phyloP scores from a whole-genome alignment of 2,329 filamentous ascomycete genomes.

The Pseudogymnoascus sp. region DNA sequence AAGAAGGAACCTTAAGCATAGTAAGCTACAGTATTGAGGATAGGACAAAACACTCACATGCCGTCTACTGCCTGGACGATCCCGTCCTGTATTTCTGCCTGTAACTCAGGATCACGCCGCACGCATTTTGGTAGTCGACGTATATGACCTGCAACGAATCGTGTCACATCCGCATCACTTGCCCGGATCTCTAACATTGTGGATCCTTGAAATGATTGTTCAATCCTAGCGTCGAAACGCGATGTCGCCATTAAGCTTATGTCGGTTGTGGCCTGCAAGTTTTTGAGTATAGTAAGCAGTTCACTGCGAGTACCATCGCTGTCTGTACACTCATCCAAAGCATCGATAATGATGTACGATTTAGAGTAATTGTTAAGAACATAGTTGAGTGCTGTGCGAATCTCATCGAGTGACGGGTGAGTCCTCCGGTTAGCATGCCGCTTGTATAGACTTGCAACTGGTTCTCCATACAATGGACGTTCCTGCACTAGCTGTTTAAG shows the following conservation, averaged over 20 bases:
- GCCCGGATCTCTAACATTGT: neutral
- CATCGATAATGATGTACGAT: conserved; percentile 18
- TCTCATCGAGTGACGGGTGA: conserved; percentile 10
- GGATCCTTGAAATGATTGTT: conserved; percentile 44
- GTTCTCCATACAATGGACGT: neutral
- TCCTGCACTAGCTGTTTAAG: conserved; percentile 24
- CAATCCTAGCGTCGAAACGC: conserved; percentile 42
- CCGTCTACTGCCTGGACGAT: neutral
- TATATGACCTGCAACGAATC: neutral
- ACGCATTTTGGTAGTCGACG: neutral
- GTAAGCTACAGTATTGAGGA: neutral
- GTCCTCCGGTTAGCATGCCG: neutral
- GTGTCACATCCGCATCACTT: neutral
- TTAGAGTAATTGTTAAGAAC: conserved; percentile 16
- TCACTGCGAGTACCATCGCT: neutral
- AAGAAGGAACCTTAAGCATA: neutral
- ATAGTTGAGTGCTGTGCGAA: conserved; percentile 14
- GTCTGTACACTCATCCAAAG: conserved; percentile 16
- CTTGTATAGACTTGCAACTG: neutral
- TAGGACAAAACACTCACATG: neutral
- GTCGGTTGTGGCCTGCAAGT: neutral
- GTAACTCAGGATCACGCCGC: neutral
- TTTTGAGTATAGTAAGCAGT: neutral
- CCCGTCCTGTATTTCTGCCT: neutral
- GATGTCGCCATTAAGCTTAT: neutral